These are phyloP conservation scores for Aspergillus clavatus DNA, from an alignment of 2,329 filamentous ascomycete genomes.

Conservation along the genomic window DNA sequence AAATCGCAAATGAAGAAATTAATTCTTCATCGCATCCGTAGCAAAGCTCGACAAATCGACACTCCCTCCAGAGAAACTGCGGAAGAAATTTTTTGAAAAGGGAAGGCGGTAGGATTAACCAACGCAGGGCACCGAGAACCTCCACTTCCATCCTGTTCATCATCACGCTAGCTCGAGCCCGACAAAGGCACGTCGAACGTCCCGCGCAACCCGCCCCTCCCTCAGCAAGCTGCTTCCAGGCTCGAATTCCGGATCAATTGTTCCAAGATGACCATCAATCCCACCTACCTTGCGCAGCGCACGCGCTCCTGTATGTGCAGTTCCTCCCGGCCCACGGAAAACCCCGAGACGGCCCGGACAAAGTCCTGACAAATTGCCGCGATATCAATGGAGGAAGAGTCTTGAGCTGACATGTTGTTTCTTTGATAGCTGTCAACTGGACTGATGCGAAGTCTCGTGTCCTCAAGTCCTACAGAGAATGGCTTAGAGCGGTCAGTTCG, in stretches of 20 bases:
- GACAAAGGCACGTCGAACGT: constrained; percentile 20
- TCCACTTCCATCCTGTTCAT: constrained; percentile 19
- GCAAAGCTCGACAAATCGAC: constrained; percentile 16
- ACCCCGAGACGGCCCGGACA: constrained; percentile 16
- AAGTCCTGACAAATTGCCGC: constrained; percentile 18
- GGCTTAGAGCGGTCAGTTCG: constrained; percentile 84
- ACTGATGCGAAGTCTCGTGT: constrained; percentile 82
- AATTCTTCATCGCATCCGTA: neutral
- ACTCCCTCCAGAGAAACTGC: constrained; percentile 6
- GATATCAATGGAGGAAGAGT: constrained; percentile 17
- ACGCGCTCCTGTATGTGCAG: constrained; percentile 67
- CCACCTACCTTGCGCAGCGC: constrained; percentile 82
- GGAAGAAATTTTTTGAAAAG: constrained; percentile 33
- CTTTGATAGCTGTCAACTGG: constrained; percentile 73
- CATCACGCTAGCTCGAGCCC: constrained; percentile 20
- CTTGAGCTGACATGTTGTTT: constrained; percentile 21
- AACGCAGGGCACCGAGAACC: constrained; percentile 1
- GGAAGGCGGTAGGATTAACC: constrained; percentile 33
- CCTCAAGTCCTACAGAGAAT: constrained; percentile 84
- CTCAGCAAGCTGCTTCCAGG: constrained; percentile 6
- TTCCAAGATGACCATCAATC: constrained; percentile 74
- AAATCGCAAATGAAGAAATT: constrained; percentile 5
- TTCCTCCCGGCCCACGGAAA: constrained; percentile 3
- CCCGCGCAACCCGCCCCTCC: constrained; percentile 9
- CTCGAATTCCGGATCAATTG: neutral